phyloP scores from a whole-genome alignment of 441 rosid species.

The Mallotus japonicus region DNA sequence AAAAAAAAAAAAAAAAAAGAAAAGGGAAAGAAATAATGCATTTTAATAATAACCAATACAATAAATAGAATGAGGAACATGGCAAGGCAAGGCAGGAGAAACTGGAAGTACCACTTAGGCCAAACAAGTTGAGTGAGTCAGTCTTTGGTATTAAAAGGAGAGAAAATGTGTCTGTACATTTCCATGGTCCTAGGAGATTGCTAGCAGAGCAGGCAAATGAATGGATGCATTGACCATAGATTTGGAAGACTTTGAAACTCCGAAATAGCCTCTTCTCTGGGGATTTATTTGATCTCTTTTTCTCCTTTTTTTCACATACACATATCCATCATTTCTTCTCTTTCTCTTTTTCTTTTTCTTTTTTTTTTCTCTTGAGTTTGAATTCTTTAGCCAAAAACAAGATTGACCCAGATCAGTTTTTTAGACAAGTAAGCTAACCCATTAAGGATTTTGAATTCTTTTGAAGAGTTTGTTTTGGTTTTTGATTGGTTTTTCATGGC shows the following conservation, averaged over 20 bases:
- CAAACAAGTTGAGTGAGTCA: conserved; percentile 3
- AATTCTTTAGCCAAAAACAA: conserved; percentile 20
- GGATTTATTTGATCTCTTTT: conserved; percentile 32
- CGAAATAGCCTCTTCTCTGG: conserved; percentile 37
- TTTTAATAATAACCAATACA: no score
- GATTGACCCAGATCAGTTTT: conserved; percentile 52
- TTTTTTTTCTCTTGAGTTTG: conserved; percentile 6
- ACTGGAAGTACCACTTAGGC: no score
- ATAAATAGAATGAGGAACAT: no score
- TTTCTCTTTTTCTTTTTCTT: background rate
- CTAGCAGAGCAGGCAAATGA: conserved; percentile 44
- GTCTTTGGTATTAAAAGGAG: conserved; percentile 12
- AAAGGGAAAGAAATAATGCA: background rate
- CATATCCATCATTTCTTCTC: conserved; percentile 9
- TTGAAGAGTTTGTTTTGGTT: conserved; percentile 13
- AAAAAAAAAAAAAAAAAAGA: no score
- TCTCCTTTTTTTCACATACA: conserved; percentile 13
- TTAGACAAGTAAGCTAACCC: conserved; percentile 45
- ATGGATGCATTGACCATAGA: conserved; percentile 68
- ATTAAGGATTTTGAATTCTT: conserved; percentile 27
- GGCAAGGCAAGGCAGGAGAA: no score
- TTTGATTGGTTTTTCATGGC: conserved; percentile 14
- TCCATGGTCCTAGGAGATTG: conserved; percentile 44
- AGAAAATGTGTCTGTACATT: conserved; percentile 39
- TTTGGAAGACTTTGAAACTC: conserved; percentile 46